These are phyloP conservation scores for Eimeria praecox DNA, from an alignment of 169 alveolate species.

Conservation along the genomic window DNA sequence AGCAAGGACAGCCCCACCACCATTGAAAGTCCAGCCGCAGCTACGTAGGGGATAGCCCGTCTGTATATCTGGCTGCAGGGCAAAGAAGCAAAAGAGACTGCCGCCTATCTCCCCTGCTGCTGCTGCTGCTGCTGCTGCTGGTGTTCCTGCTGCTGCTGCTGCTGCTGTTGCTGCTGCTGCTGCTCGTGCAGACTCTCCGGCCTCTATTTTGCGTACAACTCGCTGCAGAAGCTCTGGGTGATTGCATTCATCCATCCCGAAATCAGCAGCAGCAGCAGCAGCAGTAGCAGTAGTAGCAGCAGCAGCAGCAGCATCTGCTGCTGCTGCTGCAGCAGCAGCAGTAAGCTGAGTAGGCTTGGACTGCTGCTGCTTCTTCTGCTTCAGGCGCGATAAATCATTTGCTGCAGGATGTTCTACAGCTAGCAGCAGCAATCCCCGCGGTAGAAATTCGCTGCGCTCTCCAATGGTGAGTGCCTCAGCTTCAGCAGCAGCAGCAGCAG, in stretches of 20 bases:
- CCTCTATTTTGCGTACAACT: slow-evolving; percentile 40
- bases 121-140: slow-evolving; percentile 35
- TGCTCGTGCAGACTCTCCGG: slow-evolving; percentile 12
- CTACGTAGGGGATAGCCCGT: slow-evolving; percentile 40
- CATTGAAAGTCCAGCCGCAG: slow-evolving; percentile 69
- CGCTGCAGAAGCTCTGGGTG: slow-evolving; percentile 39
- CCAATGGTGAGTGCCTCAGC: slow-evolving; percentile 10
- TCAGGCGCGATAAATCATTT: background rate
- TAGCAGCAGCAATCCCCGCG: slow-evolving; percentile 55
- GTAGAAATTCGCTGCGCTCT: background rate
- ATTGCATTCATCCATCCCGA: slow-evolving; percentile 65
- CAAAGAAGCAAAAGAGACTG: slow-evolving; percentile 22
- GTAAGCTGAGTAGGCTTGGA: background rate
- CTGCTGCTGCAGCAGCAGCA: slow-evolving; percentile 18
- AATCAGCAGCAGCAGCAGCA: background rate
- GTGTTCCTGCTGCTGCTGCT: slow-evolving; percentile 5
- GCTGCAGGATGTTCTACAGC: slow-evolving; percentile 61
- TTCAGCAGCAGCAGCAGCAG: slow-evolving; percentile 40
- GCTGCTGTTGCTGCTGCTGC: background rate
- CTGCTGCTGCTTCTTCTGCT: slow-evolving; percentile 13
- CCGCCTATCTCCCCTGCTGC: background rate
- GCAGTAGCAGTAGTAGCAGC: slow-evolving; percentile 20
- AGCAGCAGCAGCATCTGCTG: slow-evolving; percentile 21
- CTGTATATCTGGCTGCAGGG: slow-evolving; percentile 41
- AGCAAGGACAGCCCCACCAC: slow-evolving; percentile 4